These are phyloP conservation scores for Bacidia rubella DNA, from an alignment of 495 filamentous ascomycete species.

Conservation along the genomic window DNA sequence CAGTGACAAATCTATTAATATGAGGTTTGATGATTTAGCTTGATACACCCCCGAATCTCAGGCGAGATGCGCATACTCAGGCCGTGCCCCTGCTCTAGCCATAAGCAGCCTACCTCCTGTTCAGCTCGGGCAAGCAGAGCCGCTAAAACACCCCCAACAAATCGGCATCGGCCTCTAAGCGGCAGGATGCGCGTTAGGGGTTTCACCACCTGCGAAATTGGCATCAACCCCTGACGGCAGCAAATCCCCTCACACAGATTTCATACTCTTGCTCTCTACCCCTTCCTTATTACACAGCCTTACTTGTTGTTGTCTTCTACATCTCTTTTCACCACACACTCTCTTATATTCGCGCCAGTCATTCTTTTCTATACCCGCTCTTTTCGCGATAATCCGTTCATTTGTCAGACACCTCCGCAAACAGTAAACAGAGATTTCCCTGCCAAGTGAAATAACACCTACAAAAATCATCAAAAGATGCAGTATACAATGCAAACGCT, in stretches of 20 bases:
- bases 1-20: no score
- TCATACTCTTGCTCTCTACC: not conserved
- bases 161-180: not conserved
- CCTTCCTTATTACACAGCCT: not conserved
- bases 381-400: not conserved
- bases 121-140: not conserved
- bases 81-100: not conserved
- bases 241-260: not conserved
- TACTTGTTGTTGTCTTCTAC: not conserved
- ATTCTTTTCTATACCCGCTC: not conserved
- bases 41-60: not conserved
- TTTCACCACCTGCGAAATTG: not conserved
- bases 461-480: slow-evolving; percentile 33
- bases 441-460: no score
- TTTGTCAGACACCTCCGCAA: not conserved
- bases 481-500: slow-evolving; percentile 34
- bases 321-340: no score
- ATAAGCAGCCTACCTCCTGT: not conserved
- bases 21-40: not conserved
- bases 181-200: not conserved
- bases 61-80: not conserved
- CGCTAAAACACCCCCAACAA: not conserved
- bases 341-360: not conserved
- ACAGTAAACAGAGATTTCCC: no score
- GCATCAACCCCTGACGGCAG: not conserved